Conservation (phyloP, 257 asterid genomes). For the Cinchona pubescens region DNA sequence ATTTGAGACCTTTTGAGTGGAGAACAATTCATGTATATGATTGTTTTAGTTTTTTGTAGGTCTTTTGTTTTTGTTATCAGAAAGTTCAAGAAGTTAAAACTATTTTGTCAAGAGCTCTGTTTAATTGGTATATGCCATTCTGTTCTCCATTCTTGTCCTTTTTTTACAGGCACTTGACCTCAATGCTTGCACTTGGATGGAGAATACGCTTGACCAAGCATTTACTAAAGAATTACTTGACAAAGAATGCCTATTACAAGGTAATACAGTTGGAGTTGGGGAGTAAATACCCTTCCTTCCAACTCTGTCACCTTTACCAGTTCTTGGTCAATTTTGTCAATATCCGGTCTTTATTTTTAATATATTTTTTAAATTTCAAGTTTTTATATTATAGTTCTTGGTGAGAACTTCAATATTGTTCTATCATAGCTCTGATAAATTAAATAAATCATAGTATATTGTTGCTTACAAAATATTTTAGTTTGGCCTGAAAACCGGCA, state of each 20-base stretch:
- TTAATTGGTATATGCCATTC: not conserved
- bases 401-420: no score
- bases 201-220: slow-evolving; percentile 93
- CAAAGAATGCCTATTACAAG: slow-evolving; percentile 91
- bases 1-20: not conserved
- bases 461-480: no score
- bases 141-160: not conserved
- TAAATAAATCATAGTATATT: no score
- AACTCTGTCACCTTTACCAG: no score
- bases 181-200: slow-evolving; percentile 97
- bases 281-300: no score
- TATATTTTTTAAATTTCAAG: no score
- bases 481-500: no score
- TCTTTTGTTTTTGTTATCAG: not conserved
- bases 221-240: slow-evolving; percentile 70
- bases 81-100: not conserved
- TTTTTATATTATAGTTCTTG: no score
- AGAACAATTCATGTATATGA: not conserved
- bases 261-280: slow-evolving; percentile 30
- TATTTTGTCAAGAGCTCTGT: not conserved
- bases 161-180: slow-evolving; percentile 68
- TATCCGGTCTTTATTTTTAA: no score
- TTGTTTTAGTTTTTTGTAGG: no score
- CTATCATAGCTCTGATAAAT: no score
- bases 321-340: no score